Percentiles rank a stretch among this genome's conserved stretches.
phyloP scores from a whole-genome alignment of 805 yeast genomes.

The Tetrapisispora iriomotensis region DNA sequence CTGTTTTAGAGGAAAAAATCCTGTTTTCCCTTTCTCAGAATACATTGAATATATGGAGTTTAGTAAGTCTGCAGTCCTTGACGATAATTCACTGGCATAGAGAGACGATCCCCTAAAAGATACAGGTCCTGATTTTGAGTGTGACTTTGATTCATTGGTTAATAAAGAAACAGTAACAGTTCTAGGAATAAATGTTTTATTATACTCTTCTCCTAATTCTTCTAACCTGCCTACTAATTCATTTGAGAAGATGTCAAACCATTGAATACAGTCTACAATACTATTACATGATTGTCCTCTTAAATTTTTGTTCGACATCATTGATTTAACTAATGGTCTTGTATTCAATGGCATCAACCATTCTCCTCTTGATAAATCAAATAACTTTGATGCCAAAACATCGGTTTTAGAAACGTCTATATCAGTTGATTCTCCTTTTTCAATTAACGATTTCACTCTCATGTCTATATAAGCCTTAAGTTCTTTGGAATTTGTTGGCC shows the following conservation, averaged over 20 bases:
- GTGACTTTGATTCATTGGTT: conserved; percentile 15
- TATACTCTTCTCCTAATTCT: conserved; percentile 59
- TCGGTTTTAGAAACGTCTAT: conserved; percentile 35
- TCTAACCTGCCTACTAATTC: conserved; percentile 62
- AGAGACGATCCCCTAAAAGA: conserved; percentile 8
- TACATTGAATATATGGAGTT: conserved; percentile 31
- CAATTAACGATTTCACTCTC: conserved; percentile 5
- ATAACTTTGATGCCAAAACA: conserved; percentile 45
- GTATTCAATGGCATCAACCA: conserved; percentile 44
- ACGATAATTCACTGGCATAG: conserved; percentile 21
- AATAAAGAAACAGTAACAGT: conserved; percentile 35
- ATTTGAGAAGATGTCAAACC: conserved; percentile 78
- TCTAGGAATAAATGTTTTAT: conserved; percentile 34
- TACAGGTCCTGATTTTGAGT: conserved; percentile 17
- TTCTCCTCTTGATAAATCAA: conserved; percentile 55
- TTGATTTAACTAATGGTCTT: conserved; percentile 62
- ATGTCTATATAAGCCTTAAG: conserved; percentile 13
- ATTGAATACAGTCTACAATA: conserved; percentile 49
- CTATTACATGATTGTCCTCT: conserved; percentile 43
- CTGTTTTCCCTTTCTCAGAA: conserved; percentile 14
- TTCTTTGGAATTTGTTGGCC: conserved; percentile 33
- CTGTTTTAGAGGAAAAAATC: conserved; percentile 40
- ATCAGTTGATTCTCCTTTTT: conserved; percentile 6
- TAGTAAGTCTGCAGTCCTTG: conserved; percentile 32
- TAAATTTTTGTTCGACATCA: conserved; percentile 84